Percentiles rank a stretch among this genome's conserved stretches.
phyloP scores from a whole-genome alignment of 1,284 basidiomycete species.

The Puccinia hordei region DNA sequence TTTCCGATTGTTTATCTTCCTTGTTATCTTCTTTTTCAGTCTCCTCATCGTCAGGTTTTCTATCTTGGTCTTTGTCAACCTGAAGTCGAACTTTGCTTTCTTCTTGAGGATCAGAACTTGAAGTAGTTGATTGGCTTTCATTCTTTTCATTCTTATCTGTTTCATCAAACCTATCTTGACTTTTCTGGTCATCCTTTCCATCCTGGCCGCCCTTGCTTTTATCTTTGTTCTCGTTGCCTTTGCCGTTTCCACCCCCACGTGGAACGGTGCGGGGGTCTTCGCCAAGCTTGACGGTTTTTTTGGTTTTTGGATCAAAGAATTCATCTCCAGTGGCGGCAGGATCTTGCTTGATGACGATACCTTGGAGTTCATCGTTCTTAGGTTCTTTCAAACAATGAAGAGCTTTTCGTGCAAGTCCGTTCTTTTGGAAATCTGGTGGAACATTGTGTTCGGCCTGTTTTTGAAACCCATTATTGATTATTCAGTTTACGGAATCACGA shows the following conservation, averaged over 20 bases:
- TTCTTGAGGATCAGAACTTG: too few species aligned
- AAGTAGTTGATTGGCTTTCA: slow-evolving; percentile 28
- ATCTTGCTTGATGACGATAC: slow-evolving; percentile 21
- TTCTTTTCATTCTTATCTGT: neutral
- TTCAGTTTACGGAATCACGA: neutral
- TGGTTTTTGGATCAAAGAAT: slow-evolving; percentile 31
- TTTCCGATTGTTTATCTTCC: too few species aligned
- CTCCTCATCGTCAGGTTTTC: neutral
- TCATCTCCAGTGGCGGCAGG: neutral
- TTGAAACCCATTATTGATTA: neutral
- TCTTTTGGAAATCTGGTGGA: slow-evolving; percentile 7
- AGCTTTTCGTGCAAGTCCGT: slow-evolving; percentile 9
- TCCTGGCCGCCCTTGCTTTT: neutral
- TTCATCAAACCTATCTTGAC: slow-evolving; percentile 19
- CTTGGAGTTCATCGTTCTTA: neutral
- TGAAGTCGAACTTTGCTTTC: neutral
- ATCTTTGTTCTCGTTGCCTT: neutral
- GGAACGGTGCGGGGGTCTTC: neutral
- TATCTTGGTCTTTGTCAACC: too few species aligned
- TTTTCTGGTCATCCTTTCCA: neutral
- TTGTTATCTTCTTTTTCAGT: slow-evolving; percentile 11
- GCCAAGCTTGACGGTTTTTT: slow-evolving; percentile 8
- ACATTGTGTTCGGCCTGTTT: slow-evolving; percentile 12
- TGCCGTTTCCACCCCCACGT: neutral
- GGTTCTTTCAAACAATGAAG: slow-evolving; percentile 16